phyloP scores from a whole-genome alignment of 768 basidiomycete species.

The Rhizopogon rudus region DNA sequence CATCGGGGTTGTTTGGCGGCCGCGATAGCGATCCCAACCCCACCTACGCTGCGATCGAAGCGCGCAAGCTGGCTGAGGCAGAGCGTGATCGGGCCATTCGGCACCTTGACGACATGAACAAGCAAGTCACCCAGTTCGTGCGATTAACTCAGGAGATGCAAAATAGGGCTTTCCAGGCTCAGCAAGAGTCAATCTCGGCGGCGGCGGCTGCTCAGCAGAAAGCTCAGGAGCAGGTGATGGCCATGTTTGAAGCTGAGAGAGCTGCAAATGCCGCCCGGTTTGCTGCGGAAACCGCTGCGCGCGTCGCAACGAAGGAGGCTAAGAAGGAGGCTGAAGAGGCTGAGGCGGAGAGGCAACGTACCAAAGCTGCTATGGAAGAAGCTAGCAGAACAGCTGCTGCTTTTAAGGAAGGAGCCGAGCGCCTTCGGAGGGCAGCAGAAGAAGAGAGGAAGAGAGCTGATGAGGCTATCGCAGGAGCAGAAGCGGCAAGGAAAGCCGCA shows the following conservation, averaged over 20 bases:
- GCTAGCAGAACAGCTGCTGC: not conserved
- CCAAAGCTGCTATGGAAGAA: not conserved
- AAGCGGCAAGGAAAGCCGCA: not conserved
- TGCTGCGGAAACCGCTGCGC: not conserved
- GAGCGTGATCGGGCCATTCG: not conserved
- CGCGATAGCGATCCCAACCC: not conserved
- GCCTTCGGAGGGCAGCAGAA: not conserved
- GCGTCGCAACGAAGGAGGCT: not conserved
- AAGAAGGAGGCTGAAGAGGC: not conserved
- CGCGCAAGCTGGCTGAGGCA: not conserved
- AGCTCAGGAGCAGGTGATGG: not conserved
- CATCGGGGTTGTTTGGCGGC: too few species aligned
- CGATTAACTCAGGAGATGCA: not conserved
- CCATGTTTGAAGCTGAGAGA: not conserved
- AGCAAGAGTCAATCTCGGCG: not conserved
- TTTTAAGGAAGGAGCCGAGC: not conserved
- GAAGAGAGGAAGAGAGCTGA: not conserved
- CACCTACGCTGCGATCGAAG: not conserved
- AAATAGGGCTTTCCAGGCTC: not conserved
- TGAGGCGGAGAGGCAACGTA: not conserved
- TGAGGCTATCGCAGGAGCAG: not conserved
- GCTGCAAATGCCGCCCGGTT: not conserved
- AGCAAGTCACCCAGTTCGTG: not conserved
- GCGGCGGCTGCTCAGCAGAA: not conserved
- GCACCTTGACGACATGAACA: not conserved